Evolutionary conservation across 129 eudicot species (phyloP).

Genomic region (Artemisia argyi): DNA sequence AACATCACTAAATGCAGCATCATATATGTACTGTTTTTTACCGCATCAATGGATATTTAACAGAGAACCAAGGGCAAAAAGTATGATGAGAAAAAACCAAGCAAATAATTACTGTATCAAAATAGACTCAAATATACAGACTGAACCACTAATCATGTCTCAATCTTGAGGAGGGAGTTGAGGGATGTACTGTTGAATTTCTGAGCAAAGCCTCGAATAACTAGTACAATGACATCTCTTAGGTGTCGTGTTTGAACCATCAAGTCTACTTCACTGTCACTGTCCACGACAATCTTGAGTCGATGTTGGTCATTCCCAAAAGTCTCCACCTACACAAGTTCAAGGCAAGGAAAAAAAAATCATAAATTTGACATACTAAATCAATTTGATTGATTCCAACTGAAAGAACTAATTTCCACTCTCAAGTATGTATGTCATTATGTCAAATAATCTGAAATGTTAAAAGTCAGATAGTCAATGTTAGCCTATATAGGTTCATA

Average conservation of each 20-base stretch:
- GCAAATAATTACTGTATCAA: conserved; percentile 18
- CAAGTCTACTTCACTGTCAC: conserved; percentile 81
- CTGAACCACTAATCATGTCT: conserved; percentile 36
- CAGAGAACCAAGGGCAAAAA: background rate
- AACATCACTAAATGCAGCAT: conserved; percentile 7
- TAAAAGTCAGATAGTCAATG: background rate
- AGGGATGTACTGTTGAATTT: conserved; percentile 93
- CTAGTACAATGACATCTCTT: conserved; percentile 84
- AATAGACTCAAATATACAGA: conserved; percentile 27
- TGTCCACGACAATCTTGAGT: conserved; percentile 81
- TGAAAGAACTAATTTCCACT: background rate
- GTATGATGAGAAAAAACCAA: conserved; percentile 1
- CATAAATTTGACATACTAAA: background rate
- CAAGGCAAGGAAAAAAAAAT: background rate
- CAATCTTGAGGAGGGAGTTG: conserved; percentile 82
- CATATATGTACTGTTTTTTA: conserved; percentile 24
- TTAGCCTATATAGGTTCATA: too few relatives aligned
- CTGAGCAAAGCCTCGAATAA: conserved; percentile 89
- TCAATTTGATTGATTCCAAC: background rate
- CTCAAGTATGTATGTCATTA: background rate
- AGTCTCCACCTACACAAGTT: conserved; percentile 72
- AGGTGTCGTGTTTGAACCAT: conserved; percentile 96
- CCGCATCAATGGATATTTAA: conserved; percentile 25
- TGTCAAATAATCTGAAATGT: background rate
- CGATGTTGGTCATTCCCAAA: conserved; percentile 94